Conservation (phyloP, 305 asterid genomes). For the Rubia peregrina region DNA sequence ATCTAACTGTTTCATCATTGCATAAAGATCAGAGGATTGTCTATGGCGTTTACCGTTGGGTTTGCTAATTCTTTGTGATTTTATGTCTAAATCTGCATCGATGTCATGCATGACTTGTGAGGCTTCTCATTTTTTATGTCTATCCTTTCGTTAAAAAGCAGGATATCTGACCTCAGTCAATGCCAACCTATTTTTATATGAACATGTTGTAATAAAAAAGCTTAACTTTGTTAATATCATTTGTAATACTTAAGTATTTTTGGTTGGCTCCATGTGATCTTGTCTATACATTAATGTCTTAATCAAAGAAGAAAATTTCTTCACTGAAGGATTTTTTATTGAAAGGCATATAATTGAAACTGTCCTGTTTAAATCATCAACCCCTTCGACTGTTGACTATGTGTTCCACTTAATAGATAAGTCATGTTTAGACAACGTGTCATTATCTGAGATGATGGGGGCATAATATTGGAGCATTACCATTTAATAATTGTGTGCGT, state of each 20-base stretch:
- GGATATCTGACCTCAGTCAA: not conserved
- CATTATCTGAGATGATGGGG: not conserved
- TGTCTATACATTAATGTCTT: not conserved
- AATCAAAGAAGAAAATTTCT: not conserved
- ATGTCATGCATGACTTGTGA: not conserved
- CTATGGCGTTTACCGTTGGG: not conserved
- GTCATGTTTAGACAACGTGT: not conserved
- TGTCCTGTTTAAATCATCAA: constrained; percentile 1
- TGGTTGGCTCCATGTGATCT: not conserved
- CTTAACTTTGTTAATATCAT: not conserved
- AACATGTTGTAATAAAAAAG: not conserved
- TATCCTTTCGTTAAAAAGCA: not conserved
- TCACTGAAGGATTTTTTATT: not conserved
- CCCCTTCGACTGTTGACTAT: not conserved
- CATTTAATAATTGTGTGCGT: not conserved
- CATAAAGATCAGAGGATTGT: not conserved
- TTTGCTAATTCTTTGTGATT: not conserved
- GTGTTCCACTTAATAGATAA: not conserved
- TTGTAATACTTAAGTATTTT: not conserved
- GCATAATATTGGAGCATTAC: not conserved
- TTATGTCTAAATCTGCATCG: not conserved
- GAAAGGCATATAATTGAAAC: not conserved
- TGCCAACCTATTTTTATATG: not conserved
- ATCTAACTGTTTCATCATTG: not conserved
- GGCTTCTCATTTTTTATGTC: not conserved